phyloP scores from a whole-genome alignment of 2,329 filamentous ascomycete genomes.

The Colletotrichum magnum region DNA sequence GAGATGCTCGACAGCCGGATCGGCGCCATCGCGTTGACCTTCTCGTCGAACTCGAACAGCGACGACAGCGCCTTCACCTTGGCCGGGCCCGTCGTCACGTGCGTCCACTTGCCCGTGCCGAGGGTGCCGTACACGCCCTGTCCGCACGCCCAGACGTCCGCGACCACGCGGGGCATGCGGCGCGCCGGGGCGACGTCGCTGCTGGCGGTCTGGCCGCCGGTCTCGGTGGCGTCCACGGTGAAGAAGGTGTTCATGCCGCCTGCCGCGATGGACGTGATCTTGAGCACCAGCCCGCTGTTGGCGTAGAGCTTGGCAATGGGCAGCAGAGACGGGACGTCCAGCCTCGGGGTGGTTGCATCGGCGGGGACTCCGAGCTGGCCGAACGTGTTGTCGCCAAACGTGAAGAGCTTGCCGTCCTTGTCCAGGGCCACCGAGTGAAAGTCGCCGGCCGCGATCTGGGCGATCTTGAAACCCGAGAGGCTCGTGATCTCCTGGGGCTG shows the following conservation, averaged over 20 bases:
- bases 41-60: slow-evolving; percentile 90
- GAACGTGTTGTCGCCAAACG: slow-evolving; percentile 90
- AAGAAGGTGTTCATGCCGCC: slow-evolving; percentile 92
- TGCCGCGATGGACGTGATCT: slow-evolving; percentile 84
- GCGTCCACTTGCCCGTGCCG: slow-evolving; percentile 90
- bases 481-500: slow-evolving; percentile 83
- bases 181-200: slow-evolving; percentile 47
- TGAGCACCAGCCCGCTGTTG: slow-evolving; percentile 72
- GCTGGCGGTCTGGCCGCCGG: slow-evolving; percentile 55
- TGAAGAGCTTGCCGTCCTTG: slow-evolving; percentile 81
- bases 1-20: slow-evolving; percentile 83
- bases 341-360: slow-evolving; percentile 70
- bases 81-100: slow-evolving; percentile 81
- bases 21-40: slow-evolving; percentile 74
- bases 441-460: slow-evolving; percentile 86
- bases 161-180: slow-evolving; percentile 63
- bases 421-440: slow-evolving; percentile 87
- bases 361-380: slow-evolving; percentile 92
- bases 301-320: slow-evolving; percentile 81
- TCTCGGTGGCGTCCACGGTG: slow-evolving; percentile 80
- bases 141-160: slow-evolving; percentile 90
- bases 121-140: slow-evolving; percentile 87
- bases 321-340: slow-evolving; percentile 80
- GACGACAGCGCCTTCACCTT: slow-evolving; percentile 89
- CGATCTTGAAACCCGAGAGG: slow-evolving; percentile 78